These are phyloP conservation scores for Claviceps sp. DNA, from an alignment of 2,329 filamentous ascomycete genomes.

Conservation along the genomic window DNA sequence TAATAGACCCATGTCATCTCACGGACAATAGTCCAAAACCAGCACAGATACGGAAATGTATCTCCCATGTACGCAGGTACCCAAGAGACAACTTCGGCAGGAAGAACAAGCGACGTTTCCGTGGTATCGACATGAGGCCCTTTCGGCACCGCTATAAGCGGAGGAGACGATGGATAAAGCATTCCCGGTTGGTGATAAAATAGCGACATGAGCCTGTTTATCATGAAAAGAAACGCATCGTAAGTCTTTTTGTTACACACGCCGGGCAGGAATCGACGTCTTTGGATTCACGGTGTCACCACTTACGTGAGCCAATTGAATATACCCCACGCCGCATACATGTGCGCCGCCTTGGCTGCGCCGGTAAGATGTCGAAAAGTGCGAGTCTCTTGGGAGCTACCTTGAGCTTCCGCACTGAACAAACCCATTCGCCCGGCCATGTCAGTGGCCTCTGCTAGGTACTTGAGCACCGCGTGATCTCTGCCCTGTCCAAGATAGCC, in stretches of 20 bases:
- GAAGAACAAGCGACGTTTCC: background rate
- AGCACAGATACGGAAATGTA: constrained; percentile 18
- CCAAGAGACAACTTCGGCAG: background rate
- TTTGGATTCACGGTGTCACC: background rate
- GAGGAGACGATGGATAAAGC: constrained; percentile 9
- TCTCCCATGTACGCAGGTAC: constrained; percentile 10
- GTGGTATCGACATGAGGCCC: background rate
- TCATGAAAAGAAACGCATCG: background rate
- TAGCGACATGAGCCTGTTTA: constrained; percentile 15
- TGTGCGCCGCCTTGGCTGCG: constrained; percentile 6
- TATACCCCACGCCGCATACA: constrained; percentile 12
- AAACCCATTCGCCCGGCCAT: constrained; percentile 17
- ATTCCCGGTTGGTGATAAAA: constrained; percentile 21
- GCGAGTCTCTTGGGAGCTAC: background rate
- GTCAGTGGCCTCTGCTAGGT: constrained; percentile 12
- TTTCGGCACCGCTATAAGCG: constrained; percentile 7
- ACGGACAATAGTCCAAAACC: constrained; percentile 20
- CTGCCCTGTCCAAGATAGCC: constrained; percentile 18
- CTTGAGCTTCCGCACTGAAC: constrained; percentile 7
- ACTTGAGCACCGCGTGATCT: constrained; percentile 16
- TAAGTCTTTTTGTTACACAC: too few relatives aligned
- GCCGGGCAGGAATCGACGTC: background rate
- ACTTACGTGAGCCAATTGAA: constrained; percentile 22
- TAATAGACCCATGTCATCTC: constrained; percentile 15
- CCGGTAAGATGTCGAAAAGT: constrained; percentile 6